Base-by-base conservation (phyloP, 2,329 filamentous ascomycete species). In the Alternaria ventricosa region DNA sequence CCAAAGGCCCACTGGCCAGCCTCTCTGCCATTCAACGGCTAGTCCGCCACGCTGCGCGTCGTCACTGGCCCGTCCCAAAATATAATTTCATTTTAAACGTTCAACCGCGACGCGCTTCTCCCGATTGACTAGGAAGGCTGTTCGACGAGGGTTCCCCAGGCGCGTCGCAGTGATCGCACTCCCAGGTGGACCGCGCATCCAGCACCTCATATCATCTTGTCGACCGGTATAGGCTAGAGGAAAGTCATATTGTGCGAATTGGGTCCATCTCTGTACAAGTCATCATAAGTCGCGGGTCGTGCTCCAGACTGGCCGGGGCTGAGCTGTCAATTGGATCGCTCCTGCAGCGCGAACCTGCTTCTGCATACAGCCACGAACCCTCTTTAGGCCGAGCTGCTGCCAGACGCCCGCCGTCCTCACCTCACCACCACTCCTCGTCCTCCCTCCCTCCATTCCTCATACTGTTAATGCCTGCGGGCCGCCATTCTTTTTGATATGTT, bases 401-500 rank as follows among this genome's bases (percentile, higher is more conserved):
- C 66, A 64, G 63, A 64, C 64, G 64, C 46, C 57, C 63, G 64
- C 59, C 55, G 45, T 66, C 68, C 69, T 73, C 72, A 59, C 69
- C 67, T 74, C 74, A 75, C 70, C 69, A 71, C 66, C 74, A 75
- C 69, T 77, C 72, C 70, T 69, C 71, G 60, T 64, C 69, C 67
- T 64, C 67, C 68, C 63, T 66, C 68, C 69, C 69, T 66, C 71
- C 63, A 74, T 71, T 66, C 68, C 64, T 69, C 66, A 70, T 71
- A 68, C 69, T 58, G 70, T 75, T 77, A 74, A 77, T 78, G 77
- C 76, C 75, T 73, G 67, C 72, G 73, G 68, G 74, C 74, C 64
- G 68, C 70, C 71, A 74, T 67, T 72, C 79, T 77, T 70, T 77
- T 78, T 71, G 73, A 68, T 72, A 71, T 79, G 71, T 77, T 67